Evolutionary conservation across 495 filamentous ascomycete genomes (phyloP).

Genomic region (Neurospora sp.): DNA sequence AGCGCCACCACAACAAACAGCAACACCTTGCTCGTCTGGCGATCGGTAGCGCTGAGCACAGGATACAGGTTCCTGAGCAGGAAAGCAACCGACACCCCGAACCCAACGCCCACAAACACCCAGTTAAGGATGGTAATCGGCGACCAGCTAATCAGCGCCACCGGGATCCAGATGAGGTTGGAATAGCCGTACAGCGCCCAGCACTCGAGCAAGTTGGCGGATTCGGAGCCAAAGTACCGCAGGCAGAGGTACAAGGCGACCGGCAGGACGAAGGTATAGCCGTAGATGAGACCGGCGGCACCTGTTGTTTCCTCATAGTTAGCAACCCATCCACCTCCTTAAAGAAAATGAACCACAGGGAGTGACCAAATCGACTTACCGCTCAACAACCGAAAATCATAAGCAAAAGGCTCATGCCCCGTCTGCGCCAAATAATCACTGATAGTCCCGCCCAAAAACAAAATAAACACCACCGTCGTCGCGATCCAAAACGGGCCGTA

Average conservation of each 20-base stretch:
- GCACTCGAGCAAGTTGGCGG: slow-evolving; percentile 84
- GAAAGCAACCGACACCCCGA: slow-evolving; percentile 77
- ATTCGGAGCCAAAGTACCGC: slow-evolving; percentile 85
- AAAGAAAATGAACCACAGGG: too few species aligned
- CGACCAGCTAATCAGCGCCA: slow-evolving; percentile 85
- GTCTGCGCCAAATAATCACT: slow-evolving; percentile 64
- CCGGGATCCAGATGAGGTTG: slow-evolving; percentile 93
- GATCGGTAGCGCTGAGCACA: slow-evolving; percentile 83
- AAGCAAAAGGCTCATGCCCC: slow-evolving; percentile 44
- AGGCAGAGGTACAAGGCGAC: slow-evolving; percentile 78
- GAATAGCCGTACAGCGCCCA: slow-evolving; percentile 90
- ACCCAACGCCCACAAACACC: slow-evolving; percentile 84
- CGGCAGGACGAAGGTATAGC: slow-evolving; percentile 80
- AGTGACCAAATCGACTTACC: too few species aligned
- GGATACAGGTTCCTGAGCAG: slow-evolving; percentile 88
- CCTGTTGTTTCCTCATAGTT: too few species aligned
- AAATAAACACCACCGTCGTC: slow-evolving; percentile 88
- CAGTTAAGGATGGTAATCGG: slow-evolving; percentile 79
- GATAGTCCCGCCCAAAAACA: slow-evolving; percentile 92
- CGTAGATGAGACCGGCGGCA: slow-evolving; percentile 83
- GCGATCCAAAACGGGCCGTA: slow-evolving; percentile 98
- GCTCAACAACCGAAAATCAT: slow-evolving; percentile 78
- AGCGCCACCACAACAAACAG: slow-evolving; percentile 73
- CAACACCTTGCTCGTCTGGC: slow-evolving; percentile 79
- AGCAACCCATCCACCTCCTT: too few species aligned